These are phyloP conservation scores for Leccinum arenicola DNA, from an alignment of 768 basidiomycete genomes.

Conservation along the genomic window DNA sequence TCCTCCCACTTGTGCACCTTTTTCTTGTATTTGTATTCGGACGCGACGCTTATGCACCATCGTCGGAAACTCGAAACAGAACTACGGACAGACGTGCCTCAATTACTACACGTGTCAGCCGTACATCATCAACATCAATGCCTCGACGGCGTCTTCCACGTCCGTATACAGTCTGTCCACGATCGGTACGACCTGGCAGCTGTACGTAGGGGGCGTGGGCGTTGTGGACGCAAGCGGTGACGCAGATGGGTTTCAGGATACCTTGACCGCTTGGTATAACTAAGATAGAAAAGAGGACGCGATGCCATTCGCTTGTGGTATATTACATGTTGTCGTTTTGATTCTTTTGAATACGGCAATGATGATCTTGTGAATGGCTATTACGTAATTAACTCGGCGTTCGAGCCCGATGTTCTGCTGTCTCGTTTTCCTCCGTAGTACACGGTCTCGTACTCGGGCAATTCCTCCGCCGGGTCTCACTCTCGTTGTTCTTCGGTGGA, in stretches of 20 bases:
- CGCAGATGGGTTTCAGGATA: background rate
- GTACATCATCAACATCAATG: background rate
- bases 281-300: background rate
- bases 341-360: no score
- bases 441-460: slow-evolving; percentile 57
- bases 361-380: no score
- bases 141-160: background rate
- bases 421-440: slow-evolving; percentile 63
- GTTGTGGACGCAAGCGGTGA: background rate
- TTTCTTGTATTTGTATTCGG: background rate
- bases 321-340: background rate
- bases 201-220: background rate
- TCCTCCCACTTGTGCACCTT: no score
- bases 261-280: background rate
- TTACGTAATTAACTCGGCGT: slow-evolving; percentile 31
- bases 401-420: slow-evolving; percentile 60
- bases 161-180: background rate
- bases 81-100: background rate
- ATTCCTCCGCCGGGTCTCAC: slow-evolving; percentile 53
- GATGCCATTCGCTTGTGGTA: background rate
- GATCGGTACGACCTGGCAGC: background rate
- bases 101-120: background rate
- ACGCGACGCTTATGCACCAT: background rate
- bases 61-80: background rate
- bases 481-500: slow-evolving; percentile 67